phyloP scores from a whole-genome alignment of 139 green algal species.

The Chlorella sp. region DNA sequence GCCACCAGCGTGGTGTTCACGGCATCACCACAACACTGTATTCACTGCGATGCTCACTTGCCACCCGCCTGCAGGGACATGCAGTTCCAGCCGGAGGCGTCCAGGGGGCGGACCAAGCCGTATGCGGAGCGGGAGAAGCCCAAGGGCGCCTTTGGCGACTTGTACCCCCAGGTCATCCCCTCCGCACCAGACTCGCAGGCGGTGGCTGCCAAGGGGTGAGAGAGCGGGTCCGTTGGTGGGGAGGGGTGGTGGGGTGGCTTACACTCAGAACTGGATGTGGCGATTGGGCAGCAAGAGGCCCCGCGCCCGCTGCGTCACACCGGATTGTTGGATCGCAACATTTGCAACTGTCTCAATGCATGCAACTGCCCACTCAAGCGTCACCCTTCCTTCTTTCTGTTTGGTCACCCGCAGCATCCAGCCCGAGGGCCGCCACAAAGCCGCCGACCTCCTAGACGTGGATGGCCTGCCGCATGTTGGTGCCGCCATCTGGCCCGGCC shows the following conservation, averaged over 20 bases:
- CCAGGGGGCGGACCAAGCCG: conserved; percentile 16
- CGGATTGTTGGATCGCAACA: too few relatives aligned
- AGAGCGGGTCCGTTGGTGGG: not conserved
- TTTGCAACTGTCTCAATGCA: too few relatives aligned
- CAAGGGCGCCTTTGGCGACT: conserved; percentile 74
- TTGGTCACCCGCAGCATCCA: conserved; percentile 33
- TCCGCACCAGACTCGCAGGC: conserved; percentile 17
- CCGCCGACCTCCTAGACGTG: conserved; percentile 66
- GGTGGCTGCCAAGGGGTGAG: conserved; percentile 31
- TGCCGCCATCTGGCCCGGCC: conserved; percentile 75
- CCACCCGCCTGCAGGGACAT: conserved; percentile 24
- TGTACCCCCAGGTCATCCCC: conserved; percentile 71
- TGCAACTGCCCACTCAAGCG: not conserved
- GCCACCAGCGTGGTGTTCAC: too few relatives aligned
- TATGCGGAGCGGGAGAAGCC: conserved; percentile 29
- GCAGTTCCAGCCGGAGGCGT: conserved; percentile 43
- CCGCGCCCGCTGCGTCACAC: not conserved
- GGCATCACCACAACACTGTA: too few relatives aligned
- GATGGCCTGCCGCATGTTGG: conserved; percentile 86
- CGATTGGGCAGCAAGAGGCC: not conserved
- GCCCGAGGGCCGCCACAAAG: conserved; percentile 48
- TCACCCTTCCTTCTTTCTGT: not conserved
- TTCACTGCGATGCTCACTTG: too few relatives aligned
- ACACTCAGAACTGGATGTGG: not conserved
- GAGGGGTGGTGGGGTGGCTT: too few relatives aligned